Evolutionary conservation across 2,329 filamentous ascomycete species (phyloP), one percentile per base, ranked within the genome.

Genomic region (Cercospora nicotianae): DNA sequence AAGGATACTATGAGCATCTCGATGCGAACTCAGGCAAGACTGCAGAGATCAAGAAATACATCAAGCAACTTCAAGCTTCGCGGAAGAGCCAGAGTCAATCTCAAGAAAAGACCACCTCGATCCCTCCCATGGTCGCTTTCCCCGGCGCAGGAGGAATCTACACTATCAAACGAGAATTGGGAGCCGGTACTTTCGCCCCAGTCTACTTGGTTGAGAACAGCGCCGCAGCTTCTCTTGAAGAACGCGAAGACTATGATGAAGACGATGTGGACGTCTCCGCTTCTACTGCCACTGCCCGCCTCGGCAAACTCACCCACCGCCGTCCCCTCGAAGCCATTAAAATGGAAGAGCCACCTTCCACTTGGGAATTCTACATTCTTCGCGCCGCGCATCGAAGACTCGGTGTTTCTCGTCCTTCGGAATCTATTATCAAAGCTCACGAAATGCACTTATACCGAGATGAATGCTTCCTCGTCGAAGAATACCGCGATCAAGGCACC

Each of bases 291-390:
- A 53, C 75, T 42, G 82, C 80, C 3, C 82, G 83, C 65, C 87
- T 91, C 86, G 87, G 89, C 65, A 89, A 87, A 74, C 86, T 88
- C 31, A 80, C 84, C 0, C 81, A 82, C 45, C 88, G 91, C 51
- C 82, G 83, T 53, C 71, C 83, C 1, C 84, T 95, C 4, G 93
- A 97, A 79, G 95, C 95, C 1, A 85, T 99, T 73, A 99, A 99
- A 80, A 94, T 97, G 88, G 95, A 99, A 81, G 87, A 91, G 33
- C 93, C 94, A 0, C 92, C 94, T 0, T 91, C 89, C 4, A 86
- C 91, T 0, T 99, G 95, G 95, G 95, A 99, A 77, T 99, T 98
- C 77, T 91, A 97, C 80, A 96, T 99, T 80, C 93, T 98, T 83
- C 90, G 92, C 1, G 87, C 93, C 65, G 89, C 91, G 1, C 92